Conservation (phyloP, 2,329 filamentous ascomycete species). For the Fusarium sp. region DNA sequence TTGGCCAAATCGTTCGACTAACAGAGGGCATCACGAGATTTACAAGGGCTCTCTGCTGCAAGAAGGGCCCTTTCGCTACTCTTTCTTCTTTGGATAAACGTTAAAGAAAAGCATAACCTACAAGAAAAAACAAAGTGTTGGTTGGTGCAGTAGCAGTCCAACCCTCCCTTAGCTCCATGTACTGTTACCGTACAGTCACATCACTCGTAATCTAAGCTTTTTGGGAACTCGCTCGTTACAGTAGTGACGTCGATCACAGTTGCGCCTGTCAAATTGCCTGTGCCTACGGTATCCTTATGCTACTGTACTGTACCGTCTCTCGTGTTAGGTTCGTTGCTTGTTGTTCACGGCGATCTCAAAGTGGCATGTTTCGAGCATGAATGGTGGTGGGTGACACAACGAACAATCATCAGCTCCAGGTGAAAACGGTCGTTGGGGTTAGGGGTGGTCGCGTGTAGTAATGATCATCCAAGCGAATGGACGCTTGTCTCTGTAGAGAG, state of each 20-base stretch:
- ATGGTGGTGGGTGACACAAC: constrained; percentile 19
- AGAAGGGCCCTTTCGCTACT: constrained; percentile 20
- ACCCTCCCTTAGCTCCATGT: neutral
- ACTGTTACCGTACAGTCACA: neutral
- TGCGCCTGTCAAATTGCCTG: constrained; percentile 14
- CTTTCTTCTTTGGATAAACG: neutral
- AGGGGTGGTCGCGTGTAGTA: constrained; percentile 43
- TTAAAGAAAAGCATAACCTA: neutral
- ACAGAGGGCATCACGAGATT: constrained; percentile 9
- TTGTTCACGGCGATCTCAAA: constrained; percentile 22
- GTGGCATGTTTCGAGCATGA: constrained; percentile 18
- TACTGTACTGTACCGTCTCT: neutral
- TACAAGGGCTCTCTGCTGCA: constrained; percentile 11
- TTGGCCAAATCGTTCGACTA: constrained; percentile 25
- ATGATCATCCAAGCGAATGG: constrained; percentile 40
- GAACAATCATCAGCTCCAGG: constrained; percentile 23
- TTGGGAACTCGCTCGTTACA: constrained; percentile 8
- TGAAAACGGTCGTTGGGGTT: constrained; percentile 40
- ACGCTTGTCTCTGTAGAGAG: constrained; percentile 18
- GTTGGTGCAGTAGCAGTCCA: neutral
- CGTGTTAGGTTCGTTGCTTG: constrained; percentile 11
- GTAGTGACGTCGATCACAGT: constrained; percentile 27
- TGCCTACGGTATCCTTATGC: neutral
- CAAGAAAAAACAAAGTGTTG: neutral
- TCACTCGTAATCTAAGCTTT: constrained; percentile 9